These are phyloP conservation scores for Arabis alpina DNA, from an alignment of 345 rosid species.

Conservation along the genomic window DNA sequence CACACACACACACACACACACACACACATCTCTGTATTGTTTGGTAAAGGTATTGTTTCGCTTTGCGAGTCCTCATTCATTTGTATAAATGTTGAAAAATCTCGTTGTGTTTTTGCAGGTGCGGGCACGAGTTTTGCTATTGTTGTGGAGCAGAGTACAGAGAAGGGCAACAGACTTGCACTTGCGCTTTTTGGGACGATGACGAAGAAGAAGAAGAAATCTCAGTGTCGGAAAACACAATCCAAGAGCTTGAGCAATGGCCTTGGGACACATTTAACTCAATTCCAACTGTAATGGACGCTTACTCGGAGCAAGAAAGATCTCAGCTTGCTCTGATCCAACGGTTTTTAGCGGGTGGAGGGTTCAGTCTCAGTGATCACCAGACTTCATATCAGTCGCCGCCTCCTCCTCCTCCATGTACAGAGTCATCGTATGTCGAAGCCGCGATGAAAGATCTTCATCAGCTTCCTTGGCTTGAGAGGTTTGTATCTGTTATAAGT, in stretches of 20 bases:
- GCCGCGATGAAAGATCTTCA: conserved; percentile 93
- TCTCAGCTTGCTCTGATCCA: conserved; percentile 91
- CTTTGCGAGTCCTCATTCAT: too few species aligned
- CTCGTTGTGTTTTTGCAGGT: conserved; percentile 56
- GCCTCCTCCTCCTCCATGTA: conserved; percentile 86
- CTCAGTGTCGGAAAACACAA: conserved; percentile 54
- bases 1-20: too few species aligned
- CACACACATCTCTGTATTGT: too few species aligned
- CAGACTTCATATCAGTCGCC: conserved; percentile 73
- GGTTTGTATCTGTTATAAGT: conserved; percentile 94
- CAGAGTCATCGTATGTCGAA: conserved; percentile 73
- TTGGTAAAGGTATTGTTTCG: too few species aligned
- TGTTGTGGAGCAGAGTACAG: conserved; percentile 90
- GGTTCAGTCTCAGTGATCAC: conserved; percentile 85
- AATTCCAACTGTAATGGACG: conserved; percentile 81
- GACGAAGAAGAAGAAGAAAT: conserved; percentile 58
- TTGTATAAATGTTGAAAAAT: conserved; percentile 5
- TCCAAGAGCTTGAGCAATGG: conserved; percentile 94
- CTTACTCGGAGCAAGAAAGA: conserved; percentile 94
- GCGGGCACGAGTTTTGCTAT: conserved; percentile 95
- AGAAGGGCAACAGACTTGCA: conserved; percentile 78
- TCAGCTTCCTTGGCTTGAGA: conserved; percentile 99
- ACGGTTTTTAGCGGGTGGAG: conserved; percentile 90
- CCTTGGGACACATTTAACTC: conserved; percentile 93
- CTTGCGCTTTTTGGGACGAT: conserved; percentile 90